Evolutionary conservation across 1,139 yeast genomes (phyloP), one percentile per base, ranked within the genome.

Genomic region (Eremothecium sinecaudum): DNA sequence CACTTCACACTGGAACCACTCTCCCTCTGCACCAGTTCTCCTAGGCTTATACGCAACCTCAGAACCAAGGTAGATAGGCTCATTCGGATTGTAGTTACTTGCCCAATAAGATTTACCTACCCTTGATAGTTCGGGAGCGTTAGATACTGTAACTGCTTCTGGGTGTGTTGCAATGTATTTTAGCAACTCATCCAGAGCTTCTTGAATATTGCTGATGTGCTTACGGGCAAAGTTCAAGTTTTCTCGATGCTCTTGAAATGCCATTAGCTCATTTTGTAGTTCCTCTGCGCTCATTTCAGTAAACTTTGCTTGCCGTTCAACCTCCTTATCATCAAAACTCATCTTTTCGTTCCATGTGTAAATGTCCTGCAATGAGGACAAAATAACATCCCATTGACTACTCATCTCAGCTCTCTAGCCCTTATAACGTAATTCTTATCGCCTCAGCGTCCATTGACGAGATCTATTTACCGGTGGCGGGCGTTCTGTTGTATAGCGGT

Each of bases 1-100:
- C 16, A 90, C 94, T 48, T 81, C 87, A 62, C 98, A 92, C 56
- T 86, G 95, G 47, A 92, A 86, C 99, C 99, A 92, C 52, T 90
- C 98, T 34, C 73, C 77, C 21, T 82, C 92, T 12, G 30, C 30
- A 5, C 75, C 81, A 24, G 79, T 69, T 45, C 72, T 73, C 40
- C 71, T 71, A 13, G 87, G 71, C 51, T 79, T 76, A 61, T 79
- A 90, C 0, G 97, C 98, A 1, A 90, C 96, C 46, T 83, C 94
- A 0, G 90, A 71, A 1, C 92, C 90, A 2, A 81, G 63, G 3
- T 56, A 46, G 3, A 80, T 66, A 0, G 81, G 77, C 30, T 72
- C 80, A 30, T 69, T 67, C 1, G 81, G 75, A 47, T 78, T 78
- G 53, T 60, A 69, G 10, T 58, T 58, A 37, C 66, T 60, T 1